These are phyloP conservation scores for Sarocladium kiliense DNA, from an alignment of 2,329 filamentous ascomycete genomes.

Conservation along the genomic window DNA sequence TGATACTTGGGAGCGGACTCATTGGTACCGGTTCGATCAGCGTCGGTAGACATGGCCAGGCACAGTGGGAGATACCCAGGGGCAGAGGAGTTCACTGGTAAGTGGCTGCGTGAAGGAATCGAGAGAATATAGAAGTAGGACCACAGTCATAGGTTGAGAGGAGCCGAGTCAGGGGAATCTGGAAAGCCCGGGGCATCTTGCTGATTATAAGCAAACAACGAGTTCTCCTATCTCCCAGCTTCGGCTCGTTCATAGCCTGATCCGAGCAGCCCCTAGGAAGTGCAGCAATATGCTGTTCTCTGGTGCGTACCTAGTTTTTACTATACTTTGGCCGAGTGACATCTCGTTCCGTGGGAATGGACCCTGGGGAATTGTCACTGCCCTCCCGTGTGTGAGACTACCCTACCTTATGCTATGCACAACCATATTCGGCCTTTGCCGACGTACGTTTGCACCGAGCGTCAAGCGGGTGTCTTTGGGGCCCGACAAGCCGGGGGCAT, in stretches of 20 bases:
- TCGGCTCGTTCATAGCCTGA: neutral
- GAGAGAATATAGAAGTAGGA: neutral
- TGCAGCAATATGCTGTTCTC: too few species aligned
- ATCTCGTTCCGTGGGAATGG: neutral
- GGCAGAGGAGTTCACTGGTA: too few species aligned
- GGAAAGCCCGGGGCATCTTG: neutral
- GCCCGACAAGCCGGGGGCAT: neutral
- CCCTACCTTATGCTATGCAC: neutral
- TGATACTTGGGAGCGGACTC: constrained; percentile 9
- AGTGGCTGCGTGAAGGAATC: neutral
- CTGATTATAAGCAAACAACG: neutral
- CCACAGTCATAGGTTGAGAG: too few species aligned
- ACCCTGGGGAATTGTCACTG: neutral
- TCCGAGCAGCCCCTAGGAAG: too few species aligned
- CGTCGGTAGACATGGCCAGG: neutral
- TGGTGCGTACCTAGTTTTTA: neutral
- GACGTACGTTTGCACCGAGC: neutral
- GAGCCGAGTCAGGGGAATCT: neutral
- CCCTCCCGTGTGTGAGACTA: neutral
- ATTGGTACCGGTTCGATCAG: neutral
- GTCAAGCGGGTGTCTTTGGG: neutral
- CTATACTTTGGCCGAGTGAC: neutral
- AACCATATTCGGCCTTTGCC: neutral
- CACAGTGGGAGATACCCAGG: neutral
- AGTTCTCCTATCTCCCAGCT: neutral